Base-by-base conservation (phyloP, 306 rosid genomes). In the Arachis stenosperma region DNA sequence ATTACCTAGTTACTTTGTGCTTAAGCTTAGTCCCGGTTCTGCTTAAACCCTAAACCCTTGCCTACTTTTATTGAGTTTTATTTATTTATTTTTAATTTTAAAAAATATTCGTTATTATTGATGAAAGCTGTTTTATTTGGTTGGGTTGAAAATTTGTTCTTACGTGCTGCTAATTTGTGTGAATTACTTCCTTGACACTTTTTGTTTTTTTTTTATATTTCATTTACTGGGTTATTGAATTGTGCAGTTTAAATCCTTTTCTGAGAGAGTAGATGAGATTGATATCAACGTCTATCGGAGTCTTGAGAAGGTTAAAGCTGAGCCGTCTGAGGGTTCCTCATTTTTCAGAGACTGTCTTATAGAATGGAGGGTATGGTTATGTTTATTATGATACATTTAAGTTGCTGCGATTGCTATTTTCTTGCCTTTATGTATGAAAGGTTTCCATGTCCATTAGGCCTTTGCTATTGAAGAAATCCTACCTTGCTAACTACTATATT, bases 301-400 rank as follows among this genome's bases (percentile, higher is more conserved):
- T 79, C 91, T 93, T 41, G 86, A 86, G 9, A 80, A 78, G 78
- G 73, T 91, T 39, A 89, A 89, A 74, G 67, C 89, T 8, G 90
- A 82, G 76, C 98, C 98, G 3, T 81, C 92, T 0, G 94, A 85
- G 69, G 97, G 97, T 59, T 91, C 96, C 33, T 86, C 91, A 2
- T 93, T 91, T 67, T 88, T 93, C 76, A 85, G 90, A 58, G 98
- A 93, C 63, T 89, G 97, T 80, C 92, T 93, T 36, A 50, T 83
- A 6, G 92, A 93, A 86, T 91, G 92, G 96, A 89, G 94, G 91
- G 98, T 17, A 17, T 17, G 17, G 17, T 17, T 93, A 85, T 69
- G 89, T 17, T 17, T 17, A 17, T 17, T 17, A 17, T 17, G 17
- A 17, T 17, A 17, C 0, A 17, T 17, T 17, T 6, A 9, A 41